Evolutionary conservation across 2,329 filamentous ascomycete genomes (phyloP), one percentile per base, ranked within the genome.

Genomic region (Botrytis medusae): DNA sequence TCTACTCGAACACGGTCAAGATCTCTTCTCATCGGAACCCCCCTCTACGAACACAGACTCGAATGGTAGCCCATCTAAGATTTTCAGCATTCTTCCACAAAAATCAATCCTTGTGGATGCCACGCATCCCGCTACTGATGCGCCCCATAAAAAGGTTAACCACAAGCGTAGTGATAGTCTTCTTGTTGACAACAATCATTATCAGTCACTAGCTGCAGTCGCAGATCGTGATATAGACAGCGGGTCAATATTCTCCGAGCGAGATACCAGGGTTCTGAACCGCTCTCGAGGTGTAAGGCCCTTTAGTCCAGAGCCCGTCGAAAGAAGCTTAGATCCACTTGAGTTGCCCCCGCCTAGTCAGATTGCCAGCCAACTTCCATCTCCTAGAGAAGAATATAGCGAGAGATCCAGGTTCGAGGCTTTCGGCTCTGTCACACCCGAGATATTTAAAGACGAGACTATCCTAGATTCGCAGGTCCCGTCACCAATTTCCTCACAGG

Each of bases 61-160:
- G 42, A 81, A 81, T 78, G 81, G 67, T n/a, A 72, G 71, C 34
- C 72, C 64, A 22, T 71, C 82, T 25, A 89, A 88, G 82, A 84
- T 91, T 77, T 91, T 91, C 81, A 90, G 88, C 78, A 90, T 91
- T 76, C 81, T 91, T 65, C 88, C 89, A 57, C 87, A 88, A 20
- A 89, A 88, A 81, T 90, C 88, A 78, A 91, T 91, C 77, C 85
- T 91, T 8, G 86, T 87, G 59, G 87, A 89, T 76, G 77, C 82
- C 64, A 82, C 81, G 2, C 84, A 84, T 9, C 78, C 71, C 76
- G 77, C 75, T 80, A 42, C 32, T 16, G 80, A 69, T 25, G 22
- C 62, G 73, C 73, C 46, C 74, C 73, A 61, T 29, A 69, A 69
- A 51, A 60, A 69, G 16, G 75, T 72, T 32, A 77, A 81, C 22